Conservation (phyloP, 73 alveolate species). For the Tetrahymena borealis region DNA sequence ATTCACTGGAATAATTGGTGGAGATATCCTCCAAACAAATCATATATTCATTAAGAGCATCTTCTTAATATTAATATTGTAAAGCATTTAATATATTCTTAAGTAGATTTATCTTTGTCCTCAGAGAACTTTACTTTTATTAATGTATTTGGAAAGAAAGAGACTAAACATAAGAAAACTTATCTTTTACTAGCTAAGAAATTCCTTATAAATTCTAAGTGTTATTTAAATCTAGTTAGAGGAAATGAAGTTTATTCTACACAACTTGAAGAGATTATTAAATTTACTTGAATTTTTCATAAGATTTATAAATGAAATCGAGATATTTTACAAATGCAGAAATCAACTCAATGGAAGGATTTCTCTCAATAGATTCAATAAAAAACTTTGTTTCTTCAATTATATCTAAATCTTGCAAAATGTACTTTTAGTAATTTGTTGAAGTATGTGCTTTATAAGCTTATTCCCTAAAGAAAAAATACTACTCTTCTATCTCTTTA, state of each 20-base stretch:
- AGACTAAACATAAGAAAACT: not conserved
- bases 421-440: not conserved
- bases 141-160: not conserved
- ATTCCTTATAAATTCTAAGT: not conserved
- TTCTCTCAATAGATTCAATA: not conserved
- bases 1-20: not conserved
- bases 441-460: not conserved
- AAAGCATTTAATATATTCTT: not conserved
- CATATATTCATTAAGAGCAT: not conserved
- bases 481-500: not conserved
- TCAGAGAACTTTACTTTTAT: not conserved
- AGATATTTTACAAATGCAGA: not conserved
- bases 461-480: not conserved
- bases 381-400: not conserved
- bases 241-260: not conserved
- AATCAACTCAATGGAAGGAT: not conserved
- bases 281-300: not conserved
- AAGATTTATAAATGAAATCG: not conserved
- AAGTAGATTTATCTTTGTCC: not conserved
- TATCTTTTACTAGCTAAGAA: not conserved
- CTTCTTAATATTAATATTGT: not conserved
- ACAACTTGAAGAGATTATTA: not conserved
- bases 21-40: not conserved
- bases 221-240: not conserved
- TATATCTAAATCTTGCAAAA: not conserved